Conservation (phyloP, 345 rosid genomes). For the Triadica sebifera region DNA sequence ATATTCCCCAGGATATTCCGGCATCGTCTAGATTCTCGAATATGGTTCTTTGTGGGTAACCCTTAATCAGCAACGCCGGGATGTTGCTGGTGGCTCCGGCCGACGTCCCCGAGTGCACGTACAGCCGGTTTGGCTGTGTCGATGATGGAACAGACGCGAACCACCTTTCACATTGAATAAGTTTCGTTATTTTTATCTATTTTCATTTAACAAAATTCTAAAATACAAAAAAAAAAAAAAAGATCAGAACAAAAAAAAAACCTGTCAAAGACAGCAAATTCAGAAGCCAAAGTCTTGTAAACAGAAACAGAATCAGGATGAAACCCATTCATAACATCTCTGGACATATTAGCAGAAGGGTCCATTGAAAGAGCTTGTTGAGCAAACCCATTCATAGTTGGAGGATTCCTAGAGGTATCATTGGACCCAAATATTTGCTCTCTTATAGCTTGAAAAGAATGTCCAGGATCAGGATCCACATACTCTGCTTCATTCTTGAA, state of each 20-base stretch:
- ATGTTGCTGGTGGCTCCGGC: conserved; percentile 87
- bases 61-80: conserved; percentile 47
- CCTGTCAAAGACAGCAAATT: conserved; percentile 89
- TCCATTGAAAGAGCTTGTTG: conserved; percentile 75
- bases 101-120: conserved; percentile 73
- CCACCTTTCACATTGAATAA: conserved; percentile 41
- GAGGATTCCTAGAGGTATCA: conserved; percentile 55
- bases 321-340: conserved; percentile 80
- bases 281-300: conserved; percentile 74
- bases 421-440: conserved; percentile 83
- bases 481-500: conserved; percentile 57
- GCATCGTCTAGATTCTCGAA: conserved; percentile 61
- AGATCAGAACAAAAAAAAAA: conserved; percentile 1
- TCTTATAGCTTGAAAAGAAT: conserved; percentile 86
- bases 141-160: conserved; percentile 87
- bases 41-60: conserved; percentile 80
- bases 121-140: conserved; percentile 84
- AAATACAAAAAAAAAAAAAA: background rate
- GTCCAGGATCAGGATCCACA: conserved; percentile 96
- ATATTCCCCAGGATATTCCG: conserved; percentile 65
- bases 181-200: no score
- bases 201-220: no score
- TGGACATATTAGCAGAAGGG: conserved; percentile 49
- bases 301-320: conserved; percentile 65
- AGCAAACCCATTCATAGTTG: conserved; percentile 87